Conservation (phyloP, 2,329 filamentous ascomycete species). For the Penicillium sp. region DNA sequence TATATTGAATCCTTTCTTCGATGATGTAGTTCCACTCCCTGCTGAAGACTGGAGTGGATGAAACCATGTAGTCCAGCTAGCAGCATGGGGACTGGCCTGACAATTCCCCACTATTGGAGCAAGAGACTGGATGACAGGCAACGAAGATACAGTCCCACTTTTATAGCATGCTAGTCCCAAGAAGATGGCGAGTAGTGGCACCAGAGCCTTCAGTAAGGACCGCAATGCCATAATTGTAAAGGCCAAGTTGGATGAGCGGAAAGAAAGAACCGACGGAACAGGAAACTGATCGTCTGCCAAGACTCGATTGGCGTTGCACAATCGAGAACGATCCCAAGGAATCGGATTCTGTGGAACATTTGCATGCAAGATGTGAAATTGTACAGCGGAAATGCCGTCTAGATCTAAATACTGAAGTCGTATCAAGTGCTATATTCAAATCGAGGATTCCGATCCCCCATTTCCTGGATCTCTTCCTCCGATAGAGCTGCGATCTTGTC, state of each 20-base stretch:
- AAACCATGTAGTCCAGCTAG: slow-evolving; percentile 22
- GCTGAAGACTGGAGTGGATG: slow-evolving; percentile 5
- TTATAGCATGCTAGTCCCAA: slow-evolving; percentile 1
- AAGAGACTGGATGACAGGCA: background rate
- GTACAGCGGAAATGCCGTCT: too few species aligned
- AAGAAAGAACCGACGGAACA: too few species aligned
- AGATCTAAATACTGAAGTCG: background rate
- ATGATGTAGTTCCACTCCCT: background rate
- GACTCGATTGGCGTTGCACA: too few species aligned
- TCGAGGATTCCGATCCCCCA: slow-evolving; percentile 40
- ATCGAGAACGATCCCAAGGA: too few species aligned
- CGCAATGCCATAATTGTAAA: background rate
- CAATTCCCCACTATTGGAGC: background rate
- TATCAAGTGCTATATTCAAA: slow-evolving; percentile 37
- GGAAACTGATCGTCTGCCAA: too few species aligned
- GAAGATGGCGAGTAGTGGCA: background rate
- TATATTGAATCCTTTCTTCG: slow-evolving; percentile 42
- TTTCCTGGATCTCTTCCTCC: slow-evolving; percentile 40
- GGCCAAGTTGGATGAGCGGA: too few species aligned
- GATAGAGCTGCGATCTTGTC: slow-evolving; percentile 36
- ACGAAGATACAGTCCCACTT: background rate
- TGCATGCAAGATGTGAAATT: too few species aligned
- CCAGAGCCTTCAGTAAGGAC: background rate
- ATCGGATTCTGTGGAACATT: too few species aligned
- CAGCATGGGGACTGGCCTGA: slow-evolving; percentile 6